Evolutionary conservation across 257 asterid species (phyloP).

Genomic region (Pogostemon cablin): DNA sequence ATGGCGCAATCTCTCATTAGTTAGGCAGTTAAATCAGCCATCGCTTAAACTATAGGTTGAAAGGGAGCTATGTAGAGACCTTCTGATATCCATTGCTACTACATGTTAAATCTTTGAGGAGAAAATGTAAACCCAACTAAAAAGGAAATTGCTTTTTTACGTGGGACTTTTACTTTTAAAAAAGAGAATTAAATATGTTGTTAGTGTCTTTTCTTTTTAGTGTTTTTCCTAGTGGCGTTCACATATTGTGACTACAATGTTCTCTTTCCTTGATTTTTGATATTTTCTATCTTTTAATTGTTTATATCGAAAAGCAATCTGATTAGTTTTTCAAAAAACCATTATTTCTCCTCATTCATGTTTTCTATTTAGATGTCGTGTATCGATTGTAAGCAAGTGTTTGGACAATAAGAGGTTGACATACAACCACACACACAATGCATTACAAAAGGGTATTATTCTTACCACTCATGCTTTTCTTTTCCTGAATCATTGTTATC

Average conservation of each 20-base stretch:
- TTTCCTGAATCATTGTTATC: not conserved
- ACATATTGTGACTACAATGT: not conserved
- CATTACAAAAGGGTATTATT: slow-evolving; percentile 80
- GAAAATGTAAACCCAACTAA: too few species aligned
- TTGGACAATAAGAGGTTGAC: slow-evolving; percentile 70
- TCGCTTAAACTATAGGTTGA: too few species aligned
- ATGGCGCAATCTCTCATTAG: too few species aligned
- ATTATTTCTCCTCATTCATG: slow-evolving; percentile 17
- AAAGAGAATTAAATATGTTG: too few species aligned
- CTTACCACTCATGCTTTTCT: not conserved
- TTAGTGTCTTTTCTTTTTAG: too few species aligned
- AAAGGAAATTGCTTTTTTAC: too few species aligned
- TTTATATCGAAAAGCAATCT: not conserved
- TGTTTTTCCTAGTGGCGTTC: too few species aligned
- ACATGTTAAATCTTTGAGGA: too few species aligned
- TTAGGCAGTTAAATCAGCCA: too few species aligned
- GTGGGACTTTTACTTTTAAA: too few species aligned
- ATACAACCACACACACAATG: slow-evolving; percentile 69
- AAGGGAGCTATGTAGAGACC: too few species aligned
- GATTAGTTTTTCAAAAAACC: not conserved
- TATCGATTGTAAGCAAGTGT: slow-evolving; percentile 87
- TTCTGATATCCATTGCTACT: too few species aligned
- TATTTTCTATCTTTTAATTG: not conserved
- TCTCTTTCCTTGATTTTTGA: not conserved
- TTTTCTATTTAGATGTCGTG: slow-evolving; percentile 62